Evolutionary conservation across 1,139 yeast genomes (phyloP).

Genomic region (Waltiozyma solani): DNA sequence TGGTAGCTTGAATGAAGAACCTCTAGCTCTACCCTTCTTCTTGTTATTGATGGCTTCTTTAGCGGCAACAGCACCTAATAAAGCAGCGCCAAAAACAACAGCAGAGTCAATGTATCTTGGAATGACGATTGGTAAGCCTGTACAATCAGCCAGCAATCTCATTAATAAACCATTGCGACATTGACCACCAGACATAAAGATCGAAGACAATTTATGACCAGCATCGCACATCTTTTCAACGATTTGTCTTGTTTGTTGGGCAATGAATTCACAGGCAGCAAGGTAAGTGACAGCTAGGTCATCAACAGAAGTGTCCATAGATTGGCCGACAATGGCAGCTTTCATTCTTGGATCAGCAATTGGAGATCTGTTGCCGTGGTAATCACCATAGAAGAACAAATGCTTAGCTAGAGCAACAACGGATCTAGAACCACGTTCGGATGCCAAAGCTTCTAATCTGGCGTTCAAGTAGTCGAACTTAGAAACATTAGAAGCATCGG

Average conservation of each 20-base stretch:
- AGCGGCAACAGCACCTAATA: conserved; percentile 91
- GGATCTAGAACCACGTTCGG: conserved; percentile 47
- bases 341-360: conserved; percentile 91
- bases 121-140: conserved; percentile 85
- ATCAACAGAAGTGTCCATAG: conserved; percentile 81
- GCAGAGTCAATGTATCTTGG: conserved; percentile 96
- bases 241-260: conserved; percentile 94
- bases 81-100: conserved; percentile 91
- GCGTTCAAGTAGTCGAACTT: conserved; percentile 78
- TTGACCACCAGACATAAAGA: conserved; percentile 95
- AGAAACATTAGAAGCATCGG: conserved; percentile 58
- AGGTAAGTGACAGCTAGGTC: conserved; percentile 79
- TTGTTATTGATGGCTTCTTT: conserved; percentile 37
- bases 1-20: conserved; percentile 16
- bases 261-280: conserved; percentile 95
- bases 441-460: conserved; percentile 57
- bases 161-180: conserved; percentile 85
- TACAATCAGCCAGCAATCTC: conserved; percentile 85
- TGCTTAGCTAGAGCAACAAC: conserved; percentile 77
- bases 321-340: conserved; percentile 87
- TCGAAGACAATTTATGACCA: conserved; percentile 68
- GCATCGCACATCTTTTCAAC: conserved; percentile 71
- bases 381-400: conserved; percentile 88
- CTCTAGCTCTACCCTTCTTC: conserved; percentile 10
- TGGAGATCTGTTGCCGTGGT: conserved; percentile 94